Conservation (phyloP, 1,139 yeast species). For the Fermentozyma sake region DNA sequence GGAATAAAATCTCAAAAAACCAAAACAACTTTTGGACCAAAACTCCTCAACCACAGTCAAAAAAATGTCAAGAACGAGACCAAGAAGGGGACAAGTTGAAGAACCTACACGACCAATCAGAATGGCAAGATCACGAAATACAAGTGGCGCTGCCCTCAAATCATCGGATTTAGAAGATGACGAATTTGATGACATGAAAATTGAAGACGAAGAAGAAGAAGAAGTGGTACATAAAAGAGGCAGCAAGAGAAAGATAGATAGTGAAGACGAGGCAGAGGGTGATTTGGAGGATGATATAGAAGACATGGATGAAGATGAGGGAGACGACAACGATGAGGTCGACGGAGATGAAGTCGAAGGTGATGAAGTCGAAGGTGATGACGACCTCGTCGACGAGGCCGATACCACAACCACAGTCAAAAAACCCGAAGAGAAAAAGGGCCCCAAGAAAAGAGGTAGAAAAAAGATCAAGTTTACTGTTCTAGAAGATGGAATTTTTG, state of each 20-base stretch:
- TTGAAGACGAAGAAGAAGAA: conserved; percentile 16
- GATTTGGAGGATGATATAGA: conserved; percentile 4
- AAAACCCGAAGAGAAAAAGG: conserved; percentile 9
- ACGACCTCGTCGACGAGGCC: no score
- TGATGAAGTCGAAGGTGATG: no score
- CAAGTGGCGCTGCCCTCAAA: neutral
- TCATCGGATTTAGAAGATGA: conserved; percentile 12
- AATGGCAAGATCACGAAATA: no score
- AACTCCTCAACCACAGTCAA: neutral
- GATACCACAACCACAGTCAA: no score
- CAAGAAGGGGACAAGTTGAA: no score
- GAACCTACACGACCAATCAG: no score
- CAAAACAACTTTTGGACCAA: no score
- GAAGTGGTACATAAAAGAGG: conserved; percentile 11
- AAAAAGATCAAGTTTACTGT: conserved; percentile 35
- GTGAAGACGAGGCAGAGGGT: conserved; percentile 4
- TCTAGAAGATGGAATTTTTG: conserved; percentile 39
- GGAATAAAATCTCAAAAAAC: neutral
- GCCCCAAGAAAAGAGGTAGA: conserved; percentile 44
- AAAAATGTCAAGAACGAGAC: no score
- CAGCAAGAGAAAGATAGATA: conserved; percentile 2
- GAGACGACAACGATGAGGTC: conserved; percentile 1
- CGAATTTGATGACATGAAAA: conserved; percentile 12
- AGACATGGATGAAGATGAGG: conserved; percentile 3
- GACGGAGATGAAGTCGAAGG: conserved; percentile 5